Base-by-base conservation (phyloP, 73 alveolate genomes). In the Paramecium sexaurelia region DNA sequence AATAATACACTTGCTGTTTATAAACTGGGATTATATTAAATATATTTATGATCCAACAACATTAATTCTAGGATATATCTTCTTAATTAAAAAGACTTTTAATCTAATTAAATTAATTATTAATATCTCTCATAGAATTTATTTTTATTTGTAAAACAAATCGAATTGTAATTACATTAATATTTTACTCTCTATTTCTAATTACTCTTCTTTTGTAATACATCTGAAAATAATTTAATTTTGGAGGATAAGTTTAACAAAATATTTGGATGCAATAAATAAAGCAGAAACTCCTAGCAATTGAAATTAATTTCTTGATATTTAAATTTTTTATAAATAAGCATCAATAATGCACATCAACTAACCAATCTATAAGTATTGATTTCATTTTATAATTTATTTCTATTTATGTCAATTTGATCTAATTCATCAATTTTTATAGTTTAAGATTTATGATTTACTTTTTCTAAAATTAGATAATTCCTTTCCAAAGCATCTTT, bases 171-270 rank as follows among this genome's bases (percentile, higher is more conserved):
- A 85, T 61, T 61, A 27, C 83, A 32, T 61, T 29, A 97, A 94
- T 86, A 97, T 90, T 51, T 91, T 91, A 11, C 95, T 67, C 92
- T 97, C 99, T 97, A 93, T 89, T 37, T 95, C 92, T 45, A 95
- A 84, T 20, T 95, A 75, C 43, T 96, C 96, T 24, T 93, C 92
- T 47, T 95, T 93, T 69, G 95, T 84, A 75, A 93, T 20, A 95
- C 93, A 68, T 95, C 93, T 7, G 92, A 94, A 47, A 95, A 85
- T 96, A 97, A 55, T 93, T 95, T 40, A 96, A 92, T 78, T 94
- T 95, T 27, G 98, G 98, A 40, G 98, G 94, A 40, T 95, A 95
- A 43, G 95, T 96, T 55, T 96, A 97, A 43, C 95, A 97, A n/a
- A n/a, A 85, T 96, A 96, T 67, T 96, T 96, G 8, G 95, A 92